phyloP scores from a whole-genome alignment of 140 eudicot species.

The Eryngium alpinum region DNA sequence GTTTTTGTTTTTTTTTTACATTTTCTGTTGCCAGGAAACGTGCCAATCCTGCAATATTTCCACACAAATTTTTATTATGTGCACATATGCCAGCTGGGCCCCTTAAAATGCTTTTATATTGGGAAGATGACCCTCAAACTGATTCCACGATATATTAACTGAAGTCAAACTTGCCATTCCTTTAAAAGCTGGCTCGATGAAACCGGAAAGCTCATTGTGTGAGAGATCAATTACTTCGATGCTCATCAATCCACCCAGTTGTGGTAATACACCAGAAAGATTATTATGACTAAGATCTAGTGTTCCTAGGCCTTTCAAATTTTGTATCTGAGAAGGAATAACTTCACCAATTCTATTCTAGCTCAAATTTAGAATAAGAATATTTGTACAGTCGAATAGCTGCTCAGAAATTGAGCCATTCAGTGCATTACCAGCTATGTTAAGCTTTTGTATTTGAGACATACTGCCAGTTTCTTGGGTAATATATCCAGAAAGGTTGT shows the following conservation, averaged over 20 bases:
- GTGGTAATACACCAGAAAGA: slow-evolving; percentile 11
- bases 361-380: slow-evolving; percentile 26
- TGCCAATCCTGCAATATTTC: slow-evolving; percentile 20
- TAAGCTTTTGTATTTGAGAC: neutral
- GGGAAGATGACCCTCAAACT: slow-evolving; percentile 32
- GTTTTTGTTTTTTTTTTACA: neutral
- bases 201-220: slow-evolving; percentile 26
- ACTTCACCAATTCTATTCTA: slow-evolving; percentile 7
- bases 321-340: slow-evolving; percentile 20
- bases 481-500: neutral
- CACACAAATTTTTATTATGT: slow-evolving; percentile 27
- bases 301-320: neutral
- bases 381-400: slow-evolving; percentile 18
- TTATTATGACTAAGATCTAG: slow-evolving; percentile 29
- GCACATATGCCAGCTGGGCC: slow-evolving; percentile 21
- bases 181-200: slow-evolving; percentile 20
- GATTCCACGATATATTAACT: no score
- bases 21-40: no score
- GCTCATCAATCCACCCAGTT: no score
- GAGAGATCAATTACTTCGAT: no score
- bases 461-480: neutral
- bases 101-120: slow-evolving; percentile 14
- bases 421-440: no score
- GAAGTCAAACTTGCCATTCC: slow-evolving; percentile 13
- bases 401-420: no score